Evolutionary conservation across 2,329 filamentous ascomycete genomes (phyloP), one percentile per base, ranked within the genome.

Genomic region (Orbilia blumenaviensis): DNA sequence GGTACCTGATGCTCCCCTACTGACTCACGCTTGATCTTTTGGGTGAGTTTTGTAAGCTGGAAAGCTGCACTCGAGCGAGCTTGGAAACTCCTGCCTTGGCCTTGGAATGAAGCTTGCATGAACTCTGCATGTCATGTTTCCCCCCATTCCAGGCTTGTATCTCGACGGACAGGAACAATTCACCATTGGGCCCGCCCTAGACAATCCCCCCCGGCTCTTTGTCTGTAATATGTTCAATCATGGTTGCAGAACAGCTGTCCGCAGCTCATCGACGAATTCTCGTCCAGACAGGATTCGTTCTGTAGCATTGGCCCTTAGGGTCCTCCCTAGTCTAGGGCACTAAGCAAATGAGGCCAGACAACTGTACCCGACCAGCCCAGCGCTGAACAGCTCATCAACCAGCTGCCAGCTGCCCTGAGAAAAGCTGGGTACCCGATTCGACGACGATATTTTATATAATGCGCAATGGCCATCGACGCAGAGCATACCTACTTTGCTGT

Each of bases 361-460:
- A 21, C 56, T 72, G 67, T 72, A 72, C 64, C 42, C 29, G 56
- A 27, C 48, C 29, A 54, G 27, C 48, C 41, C 44, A 67, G 54
- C 46, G 63, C 72, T 66, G 60, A 32, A 69, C 72, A 76, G 72
- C 72, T 76, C 72, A 76, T 68, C 72, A 76, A 27, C 69, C 52
- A 64, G 50, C 60, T 60, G 50, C 60, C 61, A 66, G 48, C 52
- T 66, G 50, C 68, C 61, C 29, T 21, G 9, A 41, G 27, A 27
- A 48, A n/a, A 25, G 63, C 61, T 71, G 41, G 66, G 54, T 34
- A 44, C 38, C 66, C 66, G 66, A 71, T 63, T 71, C 56, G 66
- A 71, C 66, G 56, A 56, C 29, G 38, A 50, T 21, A 23, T 25
- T 36, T 27, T 63, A 58, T 36, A 56, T 41, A 38, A 68, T 62